These are phyloP conservation scores for Fusarium sp. DNA, from an alignment of 2,329 filamentous ascomycete genomes.

Conservation along the genomic window DNA sequence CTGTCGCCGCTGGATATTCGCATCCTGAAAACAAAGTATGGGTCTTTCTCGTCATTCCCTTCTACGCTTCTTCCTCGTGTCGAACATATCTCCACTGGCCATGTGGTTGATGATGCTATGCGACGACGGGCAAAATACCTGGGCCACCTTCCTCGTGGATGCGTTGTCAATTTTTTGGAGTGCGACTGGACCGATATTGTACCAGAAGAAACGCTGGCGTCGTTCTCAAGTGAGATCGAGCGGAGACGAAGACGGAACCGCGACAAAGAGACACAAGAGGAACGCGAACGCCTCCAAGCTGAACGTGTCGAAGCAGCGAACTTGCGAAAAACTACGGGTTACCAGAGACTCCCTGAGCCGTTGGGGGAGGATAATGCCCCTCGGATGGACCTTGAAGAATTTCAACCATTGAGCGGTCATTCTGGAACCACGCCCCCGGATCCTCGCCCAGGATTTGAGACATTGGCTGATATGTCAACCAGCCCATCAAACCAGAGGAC, in stretches of 20 bases:
- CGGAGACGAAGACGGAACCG: slow-evolving; percentile 78
- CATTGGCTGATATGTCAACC: slow-evolving; percentile 81
- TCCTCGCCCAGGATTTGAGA: slow-evolving; percentile 70
- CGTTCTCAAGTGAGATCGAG: slow-evolving; percentile 81
- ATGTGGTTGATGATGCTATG: slow-evolving; percentile 86
- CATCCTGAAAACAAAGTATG: slow-evolving; percentile 90
- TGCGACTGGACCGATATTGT: slow-evolving; percentile 97
- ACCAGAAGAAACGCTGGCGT: slow-evolving; percentile 75
- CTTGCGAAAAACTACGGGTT: slow-evolving; percentile 63
- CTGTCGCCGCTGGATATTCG: slow-evolving; percentile 91
- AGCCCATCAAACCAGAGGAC: slow-evolving; percentile 82
- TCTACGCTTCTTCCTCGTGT: slow-evolving; percentile 87
- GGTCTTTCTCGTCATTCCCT: slow-evolving; percentile 83
- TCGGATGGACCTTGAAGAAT: slow-evolving; percentile 68
- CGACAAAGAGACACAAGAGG: slow-evolving; percentile 87
- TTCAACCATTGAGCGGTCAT: slow-evolving; percentile 68
- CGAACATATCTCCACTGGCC: slow-evolving; percentile 88
- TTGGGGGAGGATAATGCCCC: slow-evolving; percentile 54
- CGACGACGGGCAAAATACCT: slow-evolving; percentile 89
- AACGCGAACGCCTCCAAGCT: slow-evolving; percentile 84
- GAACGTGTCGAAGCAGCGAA: slow-evolving; percentile 82
- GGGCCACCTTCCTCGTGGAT: slow-evolving; percentile 87
- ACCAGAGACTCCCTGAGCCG: slow-evolving; percentile 53
- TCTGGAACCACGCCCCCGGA: slow-evolving; percentile 66
- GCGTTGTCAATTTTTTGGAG: slow-evolving; percentile 89